Evolutionary conservation across 352 stramenopile species (phyloP), one percentile per base, ranked within the genome.

Genomic region (Phytophthora rubi): DNA sequence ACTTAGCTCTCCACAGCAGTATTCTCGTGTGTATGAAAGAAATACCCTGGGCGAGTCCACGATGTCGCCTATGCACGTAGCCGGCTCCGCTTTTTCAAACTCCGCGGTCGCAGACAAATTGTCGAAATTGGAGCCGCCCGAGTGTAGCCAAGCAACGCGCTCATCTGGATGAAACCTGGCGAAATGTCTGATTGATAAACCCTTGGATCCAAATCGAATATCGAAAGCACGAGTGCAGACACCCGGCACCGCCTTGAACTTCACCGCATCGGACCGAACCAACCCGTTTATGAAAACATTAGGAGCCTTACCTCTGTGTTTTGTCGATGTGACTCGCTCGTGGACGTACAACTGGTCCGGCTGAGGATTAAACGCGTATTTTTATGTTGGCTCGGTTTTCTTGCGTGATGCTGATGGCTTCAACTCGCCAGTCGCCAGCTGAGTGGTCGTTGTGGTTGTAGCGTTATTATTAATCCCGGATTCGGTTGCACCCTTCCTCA

Each of bases 61-160:
- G 9, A 61, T 10, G 13, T 61, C 54, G 7, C 32, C 37, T 12
- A 61, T 51, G 6, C 15, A 28, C 7, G n/a, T 61, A 10, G 54
- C 54, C 18, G 54, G 37, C 2, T 10, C 16, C 30, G 54, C 54
- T 9, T 7, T 23, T 2, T 35, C 12, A 18, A 61, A 61, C 37
- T 61, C 37, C n/a, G 54, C 54, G 6, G 54, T 52, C 13, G 54
- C 54, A 9, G 54, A 61, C 13, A 61, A 16, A 39, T 61, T 61
- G 8, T 53, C 54, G n/a, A 61, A 61, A 52, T 61, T 52, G 3
- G 54, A 51, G 9, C 51, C 53, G 23, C 32, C 33, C 12, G 33
- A 42, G 33, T 42, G 33, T 42, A 42, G 33, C 33, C 33, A 42
- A 42, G n/a, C n/a, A n/a, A n/a, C n/a, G n/a, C n/a, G n/a, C n/a